These are phyloP conservation scores for Chrysoporthe austroafricana DNA, from an alignment of 2,329 filamentous ascomycete genomes.

Conservation along the genomic window DNA sequence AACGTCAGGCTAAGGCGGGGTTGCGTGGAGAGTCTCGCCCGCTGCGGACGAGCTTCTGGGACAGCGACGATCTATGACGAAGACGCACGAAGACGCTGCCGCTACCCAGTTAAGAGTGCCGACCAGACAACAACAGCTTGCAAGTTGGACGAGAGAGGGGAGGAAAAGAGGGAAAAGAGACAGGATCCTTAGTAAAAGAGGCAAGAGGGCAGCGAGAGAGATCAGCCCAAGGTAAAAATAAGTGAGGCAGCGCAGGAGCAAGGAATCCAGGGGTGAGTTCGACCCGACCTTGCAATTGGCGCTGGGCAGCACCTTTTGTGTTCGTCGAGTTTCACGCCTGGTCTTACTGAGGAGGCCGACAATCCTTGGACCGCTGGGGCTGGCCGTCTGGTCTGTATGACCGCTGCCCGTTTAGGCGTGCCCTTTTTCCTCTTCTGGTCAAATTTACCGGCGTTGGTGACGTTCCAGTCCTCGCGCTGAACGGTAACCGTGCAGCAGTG, in stretches of 20 bases:
- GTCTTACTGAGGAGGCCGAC: slow-evolving; percentile 15
- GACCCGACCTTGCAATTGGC: not conserved
- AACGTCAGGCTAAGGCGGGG: slow-evolving; percentile 10
- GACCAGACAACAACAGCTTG: not conserved
- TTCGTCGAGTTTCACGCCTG: slow-evolving; percentile 17
- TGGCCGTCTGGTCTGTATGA: slow-evolving; percentile 7
- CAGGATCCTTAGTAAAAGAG: not conserved
- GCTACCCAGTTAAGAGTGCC: not conserved
- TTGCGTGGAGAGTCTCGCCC: not conserved
- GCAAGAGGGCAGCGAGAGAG: not conserved
- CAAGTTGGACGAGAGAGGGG: not conserved
- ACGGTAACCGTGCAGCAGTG: not conserved
- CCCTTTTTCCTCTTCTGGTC: not conserved
- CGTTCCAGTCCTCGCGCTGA: not conserved
- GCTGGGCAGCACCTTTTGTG: not conserved
- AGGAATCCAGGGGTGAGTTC: not conserved
- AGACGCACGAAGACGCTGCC: slow-evolving; percentile 15
- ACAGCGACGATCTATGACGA: slow-evolving; percentile 12
- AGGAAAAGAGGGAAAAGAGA: not conserved
- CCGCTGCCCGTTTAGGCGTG: not conserved
- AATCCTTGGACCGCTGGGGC: slow-evolving; percentile 13
- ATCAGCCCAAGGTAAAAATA: slow-evolving; percentile 17
- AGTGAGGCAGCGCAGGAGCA: slow-evolving; percentile 19
- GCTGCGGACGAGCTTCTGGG: not conserved
- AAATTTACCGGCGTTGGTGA: not conserved